These are phyloP conservation scores for Arabis alpina DNA, from an alignment of 345 rosid genomes.

Conservation along the genomic window DNA sequence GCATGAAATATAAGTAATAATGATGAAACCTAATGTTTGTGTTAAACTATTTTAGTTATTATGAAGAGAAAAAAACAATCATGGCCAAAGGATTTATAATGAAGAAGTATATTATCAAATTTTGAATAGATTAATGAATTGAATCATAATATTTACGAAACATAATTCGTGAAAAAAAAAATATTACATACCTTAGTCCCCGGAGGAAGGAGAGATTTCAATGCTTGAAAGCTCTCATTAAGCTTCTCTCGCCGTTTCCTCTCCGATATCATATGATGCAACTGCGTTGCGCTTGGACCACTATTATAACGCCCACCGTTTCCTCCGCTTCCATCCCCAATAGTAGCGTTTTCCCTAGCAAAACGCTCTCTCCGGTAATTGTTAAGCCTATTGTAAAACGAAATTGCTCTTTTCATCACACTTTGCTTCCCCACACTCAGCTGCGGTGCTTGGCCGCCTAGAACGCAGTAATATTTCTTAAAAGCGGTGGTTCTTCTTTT, in stretches of 20 bases:
- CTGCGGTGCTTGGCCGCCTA: not conserved
- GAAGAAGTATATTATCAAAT: too few species aligned
- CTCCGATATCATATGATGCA: constrained; percentile 92
- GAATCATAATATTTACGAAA: not conserved
- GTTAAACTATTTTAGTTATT: too few species aligned
- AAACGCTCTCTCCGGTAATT: constrained; percentile 47
- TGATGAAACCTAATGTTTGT: too few species aligned
- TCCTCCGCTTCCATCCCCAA: constrained; percentile 9
- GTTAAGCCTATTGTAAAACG: constrained; percentile 51
- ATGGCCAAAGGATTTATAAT: not conserved
- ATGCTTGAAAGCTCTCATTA: constrained; percentile 74
- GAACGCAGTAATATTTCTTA: constrained; percentile 28
- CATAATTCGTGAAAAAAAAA: not conserved
- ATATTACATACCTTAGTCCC: constrained; percentile 65
- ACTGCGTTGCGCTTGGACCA: constrained; percentile 52
- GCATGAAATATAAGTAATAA: not conserved
- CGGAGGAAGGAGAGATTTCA: constrained; percentile 77
- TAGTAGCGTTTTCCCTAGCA: constrained; percentile 23
- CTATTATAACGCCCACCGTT: constrained; percentile 12
- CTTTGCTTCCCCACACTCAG: constrained; percentile 41
- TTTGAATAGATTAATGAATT: not conserved
- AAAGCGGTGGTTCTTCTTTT: constrained; percentile 41
- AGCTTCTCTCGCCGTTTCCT: constrained; percentile 88
- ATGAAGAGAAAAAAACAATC: too few species aligned
- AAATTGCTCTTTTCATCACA: constrained; percentile 58